Evolutionary conservation across 2,329 filamentous ascomycete species (phyloP).

Genomic region (Phyllosticta paracitricarpa): DNA sequence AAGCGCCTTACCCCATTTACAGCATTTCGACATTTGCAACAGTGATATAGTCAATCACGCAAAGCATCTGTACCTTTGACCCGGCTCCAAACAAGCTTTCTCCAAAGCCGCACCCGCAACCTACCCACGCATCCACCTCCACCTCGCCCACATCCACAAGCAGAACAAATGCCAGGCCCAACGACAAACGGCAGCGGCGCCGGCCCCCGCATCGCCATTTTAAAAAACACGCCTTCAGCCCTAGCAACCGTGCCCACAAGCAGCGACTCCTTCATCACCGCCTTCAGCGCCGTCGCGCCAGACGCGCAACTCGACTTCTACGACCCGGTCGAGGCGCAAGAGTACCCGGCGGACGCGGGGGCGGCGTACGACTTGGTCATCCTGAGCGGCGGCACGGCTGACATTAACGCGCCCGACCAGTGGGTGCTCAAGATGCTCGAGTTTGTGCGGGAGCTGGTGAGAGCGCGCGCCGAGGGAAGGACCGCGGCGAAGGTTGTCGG

Average conservation of each 20-base stretch:
- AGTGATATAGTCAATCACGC: neutral
- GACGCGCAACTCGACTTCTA: conserved; percentile 4
- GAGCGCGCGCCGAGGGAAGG: neutral
- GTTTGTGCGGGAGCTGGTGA: neutral
- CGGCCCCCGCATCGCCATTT: neutral
- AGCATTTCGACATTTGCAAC: neutral
- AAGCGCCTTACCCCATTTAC: neutral
- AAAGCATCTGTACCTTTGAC: neutral
- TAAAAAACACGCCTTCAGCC: neutral
- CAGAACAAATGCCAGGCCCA: neutral
- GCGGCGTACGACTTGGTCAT: conserved; percentile 2
- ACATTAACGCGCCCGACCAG: conserved; percentile 7
- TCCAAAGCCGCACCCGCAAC: neutral
- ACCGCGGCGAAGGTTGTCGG: neutral
- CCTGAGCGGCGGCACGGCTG: conserved; percentile 7
- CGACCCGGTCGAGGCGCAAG: conserved; percentile 5
- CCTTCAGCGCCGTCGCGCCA: neutral
- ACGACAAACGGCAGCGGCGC: neutral
- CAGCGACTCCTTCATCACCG: neutral
- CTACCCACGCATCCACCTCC: neutral
- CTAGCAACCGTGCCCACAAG: neutral
- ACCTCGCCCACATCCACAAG: too few relatives aligned
- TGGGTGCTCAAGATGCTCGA: conserved; percentile 8
- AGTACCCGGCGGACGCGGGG: neutral
- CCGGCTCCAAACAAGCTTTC: neutral